Conservation (phyloP, 1,139 yeast genomes). For the Zygosaccharomyces sapae region DNA sequence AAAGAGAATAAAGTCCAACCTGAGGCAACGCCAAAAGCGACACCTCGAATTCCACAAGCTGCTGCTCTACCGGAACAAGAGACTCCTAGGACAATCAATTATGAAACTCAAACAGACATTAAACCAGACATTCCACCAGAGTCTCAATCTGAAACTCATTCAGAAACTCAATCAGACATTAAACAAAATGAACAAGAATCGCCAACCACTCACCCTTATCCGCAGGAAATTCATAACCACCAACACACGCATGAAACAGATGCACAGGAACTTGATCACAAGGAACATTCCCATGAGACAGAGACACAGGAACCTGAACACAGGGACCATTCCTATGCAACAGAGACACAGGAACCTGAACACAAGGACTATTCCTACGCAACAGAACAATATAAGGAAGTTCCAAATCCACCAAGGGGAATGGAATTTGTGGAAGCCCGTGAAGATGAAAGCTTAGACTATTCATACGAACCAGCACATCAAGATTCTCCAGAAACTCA, state of each 20-base stretch:
- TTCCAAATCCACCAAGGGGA: neutral
- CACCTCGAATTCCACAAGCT: constrained; percentile 1
- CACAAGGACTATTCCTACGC: neutral
- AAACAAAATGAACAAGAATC: neutral
- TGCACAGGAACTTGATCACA: too few relatives aligned
- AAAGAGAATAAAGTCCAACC: too few relatives aligned
- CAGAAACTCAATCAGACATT: neutral
- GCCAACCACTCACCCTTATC: neutral
- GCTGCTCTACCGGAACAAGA: constrained; percentile 1
- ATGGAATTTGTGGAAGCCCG: neutral
- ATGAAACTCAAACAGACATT: neutral
- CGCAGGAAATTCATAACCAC: neutral
- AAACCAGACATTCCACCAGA: neutral
- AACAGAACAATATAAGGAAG: neutral
- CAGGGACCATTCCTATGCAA: too few relatives aligned
- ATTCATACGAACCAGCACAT: neutral
- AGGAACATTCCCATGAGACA: too few relatives aligned
- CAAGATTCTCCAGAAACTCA: neutral
- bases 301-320: too few relatives aligned
- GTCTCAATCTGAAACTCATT: neutral
- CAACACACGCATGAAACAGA: too few relatives aligned
- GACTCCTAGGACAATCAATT: neutral
- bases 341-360: neutral
- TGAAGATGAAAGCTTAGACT: neutral
- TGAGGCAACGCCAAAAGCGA: neutral